Percentiles rank a stretch among this genome's conserved stretches.
phyloP scores from a whole-genome alignment of 805 yeast species.

The Metschnikowia similis region DNA sequence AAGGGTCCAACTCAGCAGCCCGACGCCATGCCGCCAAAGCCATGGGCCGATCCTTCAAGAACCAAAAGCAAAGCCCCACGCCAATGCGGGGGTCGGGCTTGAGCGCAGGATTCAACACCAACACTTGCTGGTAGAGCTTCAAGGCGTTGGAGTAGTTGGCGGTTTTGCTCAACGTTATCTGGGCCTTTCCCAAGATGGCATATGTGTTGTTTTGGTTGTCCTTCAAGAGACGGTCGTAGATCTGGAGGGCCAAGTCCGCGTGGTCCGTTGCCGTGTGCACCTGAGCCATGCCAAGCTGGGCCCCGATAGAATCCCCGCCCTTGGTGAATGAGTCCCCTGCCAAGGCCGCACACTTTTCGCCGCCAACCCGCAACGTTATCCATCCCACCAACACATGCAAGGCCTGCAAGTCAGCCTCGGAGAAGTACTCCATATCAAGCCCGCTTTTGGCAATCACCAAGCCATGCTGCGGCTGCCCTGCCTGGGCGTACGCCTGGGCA shows the following conservation, averaged over 20 bases:
- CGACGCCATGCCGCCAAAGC: constrained; percentile 84
- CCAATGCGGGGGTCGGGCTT: constrained; percentile 94
- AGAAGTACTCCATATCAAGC: constrained; percentile 35
- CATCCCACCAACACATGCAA: constrained; percentile 68
- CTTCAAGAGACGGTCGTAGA: constrained; percentile 58
- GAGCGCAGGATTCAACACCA: constrained; percentile 69
- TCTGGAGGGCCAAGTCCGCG: constrained; percentile 66
- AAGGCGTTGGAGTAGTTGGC: constrained; percentile 71
- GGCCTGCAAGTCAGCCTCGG: constrained; percentile 42
- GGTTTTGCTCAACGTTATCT: constrained; percentile 61
- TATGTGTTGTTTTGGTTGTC: constrained; percentile 58
- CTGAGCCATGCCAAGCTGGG: constrained; percentile 40
- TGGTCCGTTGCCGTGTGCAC: constrained; percentile 54
- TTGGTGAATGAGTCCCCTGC: constrained; percentile 16
- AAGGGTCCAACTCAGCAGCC: constrained; percentile 60
- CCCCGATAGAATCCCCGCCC: not conserved
- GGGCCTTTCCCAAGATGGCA: constrained; percentile 83
- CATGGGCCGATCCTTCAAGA: constrained; percentile 67
- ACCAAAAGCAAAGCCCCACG: constrained; percentile 92
- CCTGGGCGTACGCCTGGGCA: constrained; percentile 73
- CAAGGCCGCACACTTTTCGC: constrained; percentile 23
- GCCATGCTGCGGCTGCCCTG: constrained; percentile 57
- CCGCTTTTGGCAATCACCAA: constrained; percentile 60
- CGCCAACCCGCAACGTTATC: constrained; percentile 52
- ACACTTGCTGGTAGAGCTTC: constrained; percentile 76